These are phyloP conservation scores for Williopsis jadinii DNA, from an alignment of 1,139 yeast genomes.

Conservation along the genomic window DNA sequence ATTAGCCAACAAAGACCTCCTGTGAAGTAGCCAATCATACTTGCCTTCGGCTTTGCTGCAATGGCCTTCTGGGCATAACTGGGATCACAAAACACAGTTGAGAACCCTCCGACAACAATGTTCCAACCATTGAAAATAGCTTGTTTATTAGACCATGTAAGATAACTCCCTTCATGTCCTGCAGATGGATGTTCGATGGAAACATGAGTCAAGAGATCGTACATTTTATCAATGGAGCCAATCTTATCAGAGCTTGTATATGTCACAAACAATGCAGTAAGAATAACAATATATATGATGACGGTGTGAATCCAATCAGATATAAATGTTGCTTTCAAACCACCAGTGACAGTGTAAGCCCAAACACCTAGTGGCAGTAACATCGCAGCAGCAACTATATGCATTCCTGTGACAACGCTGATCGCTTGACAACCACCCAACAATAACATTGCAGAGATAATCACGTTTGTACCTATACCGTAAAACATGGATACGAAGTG, in stretches of 20 bases:
- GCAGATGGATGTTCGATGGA: constrained; percentile 22
- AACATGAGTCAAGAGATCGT: constrained; percentile 26
- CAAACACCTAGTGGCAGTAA: constrained; percentile 42
- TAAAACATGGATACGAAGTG: constrained; percentile 29
- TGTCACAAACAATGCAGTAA: constrained; percentile 22
- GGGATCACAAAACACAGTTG: no score
- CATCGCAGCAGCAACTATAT: constrained; percentile 33
- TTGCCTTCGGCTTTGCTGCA: no score
- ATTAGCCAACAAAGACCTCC: no score
- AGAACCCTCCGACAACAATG: no score
- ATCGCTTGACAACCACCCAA: constrained; percentile 17
- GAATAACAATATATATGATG: constrained; percentile 34
- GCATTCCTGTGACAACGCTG: constrained; percentile 31
- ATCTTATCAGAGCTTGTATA: constrained; percentile 25
- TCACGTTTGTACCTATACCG: constrained; percentile 16
- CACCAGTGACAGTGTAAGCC: constrained; percentile 20
- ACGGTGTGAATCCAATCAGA: constrained; percentile 39
- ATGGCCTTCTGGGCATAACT: no score
- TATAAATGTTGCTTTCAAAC: constrained; percentile 44
- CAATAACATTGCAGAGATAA: constrained; percentile 24
- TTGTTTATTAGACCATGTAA: no score
- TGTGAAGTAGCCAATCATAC: no score
- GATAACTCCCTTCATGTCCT: constrained; percentile 1
- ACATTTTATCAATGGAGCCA: constrained; percentile 31
- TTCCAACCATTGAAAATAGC: no score